A percentile compares a stretch with the other conserved stretches of the same genome.
These are phyloP conservation scores for Amanita pallidorosea DNA, from an alignment of 768 basidiomycete genomes.

Conservation along the genomic window DNA sequence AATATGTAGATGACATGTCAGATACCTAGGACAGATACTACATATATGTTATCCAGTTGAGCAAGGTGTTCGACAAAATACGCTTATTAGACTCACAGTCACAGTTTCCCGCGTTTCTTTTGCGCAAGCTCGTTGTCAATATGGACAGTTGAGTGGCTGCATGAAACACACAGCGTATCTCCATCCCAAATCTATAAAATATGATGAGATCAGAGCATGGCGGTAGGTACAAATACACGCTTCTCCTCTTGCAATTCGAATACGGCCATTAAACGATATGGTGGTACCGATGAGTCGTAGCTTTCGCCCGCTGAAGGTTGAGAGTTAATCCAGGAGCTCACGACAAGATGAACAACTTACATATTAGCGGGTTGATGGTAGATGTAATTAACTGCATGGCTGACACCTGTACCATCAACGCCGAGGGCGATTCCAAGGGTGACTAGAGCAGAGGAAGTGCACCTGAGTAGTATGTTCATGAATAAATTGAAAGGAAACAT, in stretches of 20 bases:
- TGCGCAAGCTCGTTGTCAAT: background rate
- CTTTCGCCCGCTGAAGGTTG: conserved; percentile 25
- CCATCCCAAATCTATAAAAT: conserved; percentile 28
- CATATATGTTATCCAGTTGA: too few relatives aligned
- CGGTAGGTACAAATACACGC: conserved; percentile 15
- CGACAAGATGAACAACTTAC: conserved; percentile 12
- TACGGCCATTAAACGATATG: conserved; percentile 27
- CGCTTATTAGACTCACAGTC: background rate
- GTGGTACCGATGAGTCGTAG: conserved; percentile 31
- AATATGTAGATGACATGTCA: too few relatives aligned
- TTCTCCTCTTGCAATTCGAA: conserved; percentile 34
- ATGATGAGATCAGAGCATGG: background rate
- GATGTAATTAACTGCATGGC: conserved; percentile 39
- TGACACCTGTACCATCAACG: conserved; percentile 33
- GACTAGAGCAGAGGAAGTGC: conserved; percentile 32
- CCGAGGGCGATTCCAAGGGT: conserved; percentile 27
- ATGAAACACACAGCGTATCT: conserved; percentile 32
- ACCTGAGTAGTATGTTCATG: conserved; percentile 16
- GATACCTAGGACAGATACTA: too few relatives aligned
- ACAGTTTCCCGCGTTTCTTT: background rate
- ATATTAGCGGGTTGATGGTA: conserved; percentile 32
- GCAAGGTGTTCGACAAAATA: background rate
- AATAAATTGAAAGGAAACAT: background rate
- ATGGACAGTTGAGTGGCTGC: conserved; percentile 30
- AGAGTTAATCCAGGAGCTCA: background rate